Evolutionary conservation across 148 eudicot genomes (phyloP).

Genomic region (Nepenthes gracilis): DNA sequence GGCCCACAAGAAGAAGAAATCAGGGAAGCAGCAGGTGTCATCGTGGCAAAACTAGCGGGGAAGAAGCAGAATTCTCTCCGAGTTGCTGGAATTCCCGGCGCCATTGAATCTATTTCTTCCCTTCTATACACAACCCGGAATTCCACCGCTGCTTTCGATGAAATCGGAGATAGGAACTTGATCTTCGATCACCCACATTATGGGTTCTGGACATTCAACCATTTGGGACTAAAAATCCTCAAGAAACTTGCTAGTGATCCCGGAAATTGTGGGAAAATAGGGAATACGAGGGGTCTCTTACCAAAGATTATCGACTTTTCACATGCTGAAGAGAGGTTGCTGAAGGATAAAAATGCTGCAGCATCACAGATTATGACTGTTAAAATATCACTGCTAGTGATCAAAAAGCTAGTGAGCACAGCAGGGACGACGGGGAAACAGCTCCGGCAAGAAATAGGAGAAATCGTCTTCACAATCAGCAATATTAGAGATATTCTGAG

Average conservation of each 20-base stretch:
- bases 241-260: constrained; percentile 87
- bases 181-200: constrained; percentile 34
- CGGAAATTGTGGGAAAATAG: constrained; percentile 81
- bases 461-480: constrained; percentile 74
- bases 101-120: constrained; percentile 84
- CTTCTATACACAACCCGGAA: constrained; percentile 38
- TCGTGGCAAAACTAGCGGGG: constrained; percentile 48
- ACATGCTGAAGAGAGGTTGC: constrained; percentile 40
- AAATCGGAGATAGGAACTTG: constrained; percentile 31
- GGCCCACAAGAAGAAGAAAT: constrained; percentile 61
- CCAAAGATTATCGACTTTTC: constrained; percentile 72
- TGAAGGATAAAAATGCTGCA: constrained; percentile 30
- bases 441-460: constrained; percentile 68
- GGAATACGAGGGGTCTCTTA: constrained; percentile 64
- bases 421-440: constrained; percentile 63
- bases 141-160: constrained; percentile 22
- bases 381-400: constrained; percentile 56
- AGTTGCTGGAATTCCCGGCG: constrained; percentile 78
- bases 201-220: constrained; percentile 60
- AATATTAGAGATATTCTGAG: constrained; percentile 66
- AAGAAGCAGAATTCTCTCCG: constrained; percentile 72
- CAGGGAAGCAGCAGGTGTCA: constrained; percentile 54
- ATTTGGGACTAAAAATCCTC: constrained; percentile 55
- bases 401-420: constrained; percentile 63
- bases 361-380: constrained; percentile 47